A percentile compares a stretch with the other conserved stretches of the same genome.
Conservation (phyloP, 2,329 filamentous ascomycete genomes). For the Fragosphaeria purpurea region DNA sequence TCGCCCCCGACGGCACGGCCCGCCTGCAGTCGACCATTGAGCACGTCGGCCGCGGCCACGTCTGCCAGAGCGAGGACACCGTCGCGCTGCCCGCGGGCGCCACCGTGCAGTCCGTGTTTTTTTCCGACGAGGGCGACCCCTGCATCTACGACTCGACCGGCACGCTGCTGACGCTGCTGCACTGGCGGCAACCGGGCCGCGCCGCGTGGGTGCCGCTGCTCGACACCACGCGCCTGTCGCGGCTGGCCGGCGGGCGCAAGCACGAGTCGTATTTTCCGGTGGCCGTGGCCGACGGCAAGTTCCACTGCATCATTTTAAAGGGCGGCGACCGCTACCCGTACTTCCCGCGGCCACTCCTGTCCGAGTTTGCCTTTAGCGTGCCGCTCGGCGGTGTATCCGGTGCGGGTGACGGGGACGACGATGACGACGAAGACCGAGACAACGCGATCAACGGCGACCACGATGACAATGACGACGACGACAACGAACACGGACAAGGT, state of each 20-base stretch:
- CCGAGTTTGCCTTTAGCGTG: constrained; percentile 86
- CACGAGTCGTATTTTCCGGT: constrained; percentile 91
- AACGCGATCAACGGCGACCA: constrained; percentile 14
- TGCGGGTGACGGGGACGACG: background rate
- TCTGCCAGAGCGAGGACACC: constrained; percentile 89
- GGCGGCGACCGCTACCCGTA: constrained; percentile 88
- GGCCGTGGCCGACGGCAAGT: constrained; percentile 80
- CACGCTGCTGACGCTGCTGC: constrained; percentile 74
- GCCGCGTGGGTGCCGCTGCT: constrained; percentile 88
- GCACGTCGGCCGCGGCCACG: constrained; percentile 85
- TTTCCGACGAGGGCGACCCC: constrained; percentile 86
- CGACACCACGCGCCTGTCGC: constrained; percentile 75
- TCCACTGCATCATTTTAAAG: constrained; percentile 98
- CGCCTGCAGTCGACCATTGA: constrained; percentile 85
- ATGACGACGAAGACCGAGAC: constrained; percentile 19
- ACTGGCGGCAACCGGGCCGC: constrained; percentile 80
- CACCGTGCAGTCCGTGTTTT: constrained; percentile 75
- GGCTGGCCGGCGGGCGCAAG: constrained; percentile 75
- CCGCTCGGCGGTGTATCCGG: constrained; percentile 52
- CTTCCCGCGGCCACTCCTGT: constrained; percentile 80
- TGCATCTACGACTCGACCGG: constrained; percentile 94
- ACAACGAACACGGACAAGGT: constrained; percentile 15
- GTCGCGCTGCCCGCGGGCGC: constrained; percentile 71
- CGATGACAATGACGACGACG: constrained; percentile 23
- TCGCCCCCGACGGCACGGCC: constrained; percentile 66